Evolutionary conservation across 768 basidiomycete genomes (phyloP).

Genomic region (Pulveroboletus sp.): DNA sequence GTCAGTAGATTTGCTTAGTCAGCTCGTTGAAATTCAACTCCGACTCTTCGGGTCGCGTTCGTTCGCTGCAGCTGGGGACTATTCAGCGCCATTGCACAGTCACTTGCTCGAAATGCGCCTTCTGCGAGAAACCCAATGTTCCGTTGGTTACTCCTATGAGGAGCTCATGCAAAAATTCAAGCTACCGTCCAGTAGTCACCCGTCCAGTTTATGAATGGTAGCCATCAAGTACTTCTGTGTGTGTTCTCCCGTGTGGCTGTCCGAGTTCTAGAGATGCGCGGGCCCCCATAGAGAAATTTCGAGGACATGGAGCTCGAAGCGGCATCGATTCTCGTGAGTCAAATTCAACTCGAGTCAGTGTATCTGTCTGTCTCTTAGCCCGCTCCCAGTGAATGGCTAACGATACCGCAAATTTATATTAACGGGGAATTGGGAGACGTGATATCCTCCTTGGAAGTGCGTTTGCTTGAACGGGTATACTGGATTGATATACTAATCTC

Average conservation of each 20-base stretch:
- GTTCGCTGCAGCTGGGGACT: background rate
- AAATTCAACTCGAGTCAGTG: background rate
- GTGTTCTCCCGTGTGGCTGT: conserved; percentile 95
- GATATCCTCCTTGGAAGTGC: conserved; percentile 89
- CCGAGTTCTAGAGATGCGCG: conserved; percentile 84
- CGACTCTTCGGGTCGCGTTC: too few relatives aligned
- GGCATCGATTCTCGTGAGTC: conserved; percentile 97
- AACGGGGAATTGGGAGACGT: conserved; percentile 95
- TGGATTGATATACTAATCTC: background rate
- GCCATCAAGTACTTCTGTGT: conserved; percentile 80
- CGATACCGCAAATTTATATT: conserved; percentile 92
- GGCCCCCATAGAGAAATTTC: conserved; percentile 78
- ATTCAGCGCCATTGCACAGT: conserved; percentile 5
- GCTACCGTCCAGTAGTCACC: conserved; percentile 72
- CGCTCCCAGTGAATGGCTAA: conserved; percentile 85
- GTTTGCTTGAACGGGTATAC: conserved; percentile 33
- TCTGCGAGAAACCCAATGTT: conserved; percentile 10
- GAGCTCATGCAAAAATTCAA: conserved; percentile 62
- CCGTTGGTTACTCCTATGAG: conserved; percentile 56
- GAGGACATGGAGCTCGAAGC: conserved; percentile 78
- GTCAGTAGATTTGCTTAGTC: too few relatives aligned
- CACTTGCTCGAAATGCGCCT: conserved; percentile 8
- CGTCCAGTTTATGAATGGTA: conserved; percentile 98
- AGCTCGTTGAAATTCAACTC: too few relatives aligned
- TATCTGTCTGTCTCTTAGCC: background rate